Evolutionary conservation across 1,139 yeast genomes (phyloP).

Genomic region (Wickerhamomyces sp.): DNA sequence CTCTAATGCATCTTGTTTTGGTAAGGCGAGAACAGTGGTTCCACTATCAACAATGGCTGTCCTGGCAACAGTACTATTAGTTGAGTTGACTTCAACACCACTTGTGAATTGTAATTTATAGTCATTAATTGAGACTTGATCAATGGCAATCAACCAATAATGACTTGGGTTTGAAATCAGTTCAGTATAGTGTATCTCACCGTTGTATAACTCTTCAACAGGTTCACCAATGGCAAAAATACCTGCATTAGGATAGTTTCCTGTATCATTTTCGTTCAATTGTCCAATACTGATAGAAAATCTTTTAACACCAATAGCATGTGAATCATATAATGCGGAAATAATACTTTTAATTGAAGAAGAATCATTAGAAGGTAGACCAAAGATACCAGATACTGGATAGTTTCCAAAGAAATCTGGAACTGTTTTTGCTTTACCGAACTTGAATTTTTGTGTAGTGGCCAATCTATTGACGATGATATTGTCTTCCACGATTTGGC

Average conservation of each 20-base stretch:
- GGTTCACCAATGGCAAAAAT: slow-evolving; percentile 42
- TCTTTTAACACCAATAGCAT: slow-evolving; percentile 32
- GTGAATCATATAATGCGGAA: slow-evolving; percentile 33
- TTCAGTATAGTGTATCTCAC: slow-evolving; percentile 39
- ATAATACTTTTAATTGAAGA: slow-evolving; percentile 36
- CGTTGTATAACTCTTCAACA: slow-evolving; percentile 36
- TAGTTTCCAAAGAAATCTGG: slow-evolving; percentile 51
- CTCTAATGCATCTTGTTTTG: slow-evolving; percentile 49
- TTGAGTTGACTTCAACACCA: slow-evolving; percentile 17
- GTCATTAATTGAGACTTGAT: slow-evolving; percentile 33
- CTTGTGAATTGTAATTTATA: slow-evolving; percentile 30
- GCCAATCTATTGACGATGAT: slow-evolving; percentile 40
- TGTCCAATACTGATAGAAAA: slow-evolving; percentile 42
- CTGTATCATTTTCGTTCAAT: slow-evolving; percentile 24
- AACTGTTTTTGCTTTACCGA: slow-evolving; percentile 51
- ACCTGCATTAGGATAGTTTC: slow-evolving; percentile 33
- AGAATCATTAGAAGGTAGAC: slow-evolving; percentile 42
- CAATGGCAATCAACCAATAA: slow-evolving; percentile 52
- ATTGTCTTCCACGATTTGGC: slow-evolving; percentile 38
- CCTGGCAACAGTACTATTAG: slow-evolving; percentile 27
- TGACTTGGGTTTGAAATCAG: slow-evolving; percentile 35
- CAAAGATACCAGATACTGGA: slow-evolving; percentile 58
- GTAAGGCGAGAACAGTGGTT: slow-evolving; percentile 57
- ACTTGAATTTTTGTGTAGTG: slow-evolving; percentile 35
- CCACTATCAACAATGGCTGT: slow-evolving; percentile 61